A percentile compares a stretch with the other conserved stretches of the same genome.
Conservation (phyloP, 2,329 filamentous ascomycete species). For the Ophiocordyceps unilateralis region DNA sequence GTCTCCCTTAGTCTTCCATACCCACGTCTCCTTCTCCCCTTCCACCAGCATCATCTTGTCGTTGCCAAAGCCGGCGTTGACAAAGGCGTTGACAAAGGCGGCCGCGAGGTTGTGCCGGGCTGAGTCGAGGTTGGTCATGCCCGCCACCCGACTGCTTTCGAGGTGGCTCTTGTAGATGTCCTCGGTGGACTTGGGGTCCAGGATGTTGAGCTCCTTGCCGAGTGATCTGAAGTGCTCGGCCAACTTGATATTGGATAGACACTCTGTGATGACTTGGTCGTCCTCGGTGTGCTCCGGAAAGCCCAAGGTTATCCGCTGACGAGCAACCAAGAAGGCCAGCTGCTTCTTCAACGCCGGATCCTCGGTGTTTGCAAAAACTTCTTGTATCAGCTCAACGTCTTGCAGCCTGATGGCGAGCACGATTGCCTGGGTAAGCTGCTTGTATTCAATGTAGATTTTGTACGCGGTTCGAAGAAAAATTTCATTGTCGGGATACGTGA, state of each 20-base stretch:
- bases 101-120: conserved; percentile 90
- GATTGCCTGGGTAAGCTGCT: conserved; percentile 85
- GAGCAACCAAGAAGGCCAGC: conserved; percentile 79
- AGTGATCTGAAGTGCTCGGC: conserved; percentile 87
- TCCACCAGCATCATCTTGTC: conserved; percentile 97
- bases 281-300: conserved; percentile 48
- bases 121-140: conserved; percentile 88
- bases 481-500: conserved; percentile 96
- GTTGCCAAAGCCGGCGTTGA: conserved; percentile 85
- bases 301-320: conserved; percentile 76
- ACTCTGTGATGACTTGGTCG: conserved; percentile 60
- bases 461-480: conserved; percentile 87
- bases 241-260: conserved; percentile 71
- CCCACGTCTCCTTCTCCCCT: conserved; percentile 79
- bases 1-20: conserved; percentile 98
- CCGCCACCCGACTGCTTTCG: conserved; percentile 83
- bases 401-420: conserved; percentile 88
- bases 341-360: conserved; percentile 81
- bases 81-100: conserved; percentile 91
- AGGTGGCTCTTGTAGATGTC: conserved; percentile 99
- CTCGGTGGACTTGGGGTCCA: conserved; percentile 91
- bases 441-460: conserved; percentile 82
- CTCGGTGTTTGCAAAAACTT: conserved; percentile 62
- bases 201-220: conserved; percentile 88
- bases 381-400: conserved; percentile 64